Evolutionary conservation across 2,329 filamentous ascomycete species (phyloP), one percentile per base, ranked within the genome.

Genomic region (Apiospora marii): DNA sequence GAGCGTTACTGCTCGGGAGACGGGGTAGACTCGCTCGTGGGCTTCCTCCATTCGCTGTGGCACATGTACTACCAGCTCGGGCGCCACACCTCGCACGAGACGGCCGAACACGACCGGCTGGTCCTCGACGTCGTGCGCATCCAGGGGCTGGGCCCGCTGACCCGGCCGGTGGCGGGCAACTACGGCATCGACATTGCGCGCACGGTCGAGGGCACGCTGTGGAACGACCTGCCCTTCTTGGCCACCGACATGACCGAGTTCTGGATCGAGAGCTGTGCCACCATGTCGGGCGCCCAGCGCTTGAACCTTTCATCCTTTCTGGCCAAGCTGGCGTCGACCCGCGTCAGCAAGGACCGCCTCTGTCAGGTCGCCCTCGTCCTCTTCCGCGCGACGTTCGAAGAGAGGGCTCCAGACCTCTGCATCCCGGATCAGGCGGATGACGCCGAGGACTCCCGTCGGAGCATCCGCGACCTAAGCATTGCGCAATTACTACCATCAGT

Each of bases 141-240:
- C n/a, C 64, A 68, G 13, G 64, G 64, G 37, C 37, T 68, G 10
- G 64, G 64, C 37, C 64, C 64, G n/a, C 22, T 68, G 64, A 68
- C 64, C 13, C 4, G 64, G n/a, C 64, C 64, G 37, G 64, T 19
- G 19, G 2, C 37, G 34, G 41, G 64, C 12, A 3, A 14, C 4
- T 30, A 12, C 37, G 37, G 64, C 6, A 46, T 68, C 30, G 64
- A 68, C 37, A 68, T 68, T 46, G 64, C 64, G 37, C 34, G 64
- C 34, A 68, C 64, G 5, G 64, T 68, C 64, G 34, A 68, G 14
- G 64, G 64, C 64, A 46, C 37, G 22, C 37, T 68, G 22, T 68
- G 64, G 64, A 68, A 68, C 64, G 64, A 68, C 64, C 37, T 68
- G 64, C 64, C 64, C n/a, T 68, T 68, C 37, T 19, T 68, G 64